Percentiles rank a stretch among this genome's conserved stretches.
These are phyloP conservation scores for Paraconiothyrium sp. DNA, from an alignment of 2,329 filamentous ascomycete genomes.

Conservation along the genomic window DNA sequence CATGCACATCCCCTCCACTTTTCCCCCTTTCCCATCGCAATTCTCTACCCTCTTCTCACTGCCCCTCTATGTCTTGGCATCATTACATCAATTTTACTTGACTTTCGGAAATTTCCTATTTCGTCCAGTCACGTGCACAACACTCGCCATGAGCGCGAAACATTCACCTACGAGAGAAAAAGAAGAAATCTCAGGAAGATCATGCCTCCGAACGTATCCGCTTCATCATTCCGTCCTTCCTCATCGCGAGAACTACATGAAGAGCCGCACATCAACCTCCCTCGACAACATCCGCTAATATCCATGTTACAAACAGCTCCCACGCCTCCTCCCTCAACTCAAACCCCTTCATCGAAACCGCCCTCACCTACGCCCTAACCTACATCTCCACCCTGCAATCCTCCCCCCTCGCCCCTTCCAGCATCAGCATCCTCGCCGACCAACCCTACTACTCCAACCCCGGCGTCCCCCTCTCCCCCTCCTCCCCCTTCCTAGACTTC, in stretches of 20 bases:
- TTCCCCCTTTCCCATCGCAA: not conserved
- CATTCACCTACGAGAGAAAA: too few relatives aligned
- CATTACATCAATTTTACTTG: constrained; percentile 14
- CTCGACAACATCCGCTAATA: not conserved
- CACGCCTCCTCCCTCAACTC: constrained; percentile 57
- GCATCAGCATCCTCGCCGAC: constrained; percentile 89
- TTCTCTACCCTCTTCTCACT: not conserved
- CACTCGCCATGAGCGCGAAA: too few relatives aligned
- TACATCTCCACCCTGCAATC: constrained; percentile 70
- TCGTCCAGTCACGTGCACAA: constrained; percentile 4
- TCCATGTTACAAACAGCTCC: constrained; percentile 29
- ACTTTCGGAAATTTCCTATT: constrained; percentile 2
- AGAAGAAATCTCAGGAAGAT: too few relatives aligned
- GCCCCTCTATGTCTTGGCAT: constrained; percentile 14
- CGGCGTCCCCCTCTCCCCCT: constrained; percentile 30
- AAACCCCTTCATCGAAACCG: constrained; percentile 93
- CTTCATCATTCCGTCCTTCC: too few relatives aligned
- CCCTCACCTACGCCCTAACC: constrained; percentile 85
- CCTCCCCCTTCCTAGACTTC: constrained; percentile 77
- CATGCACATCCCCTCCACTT: not conserved
- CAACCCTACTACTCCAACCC: constrained; percentile 89
- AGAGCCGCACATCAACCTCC: too few relatives aligned
- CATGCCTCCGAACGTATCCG: too few relatives aligned
- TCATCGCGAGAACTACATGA: too few relatives aligned
- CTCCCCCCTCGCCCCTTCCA: constrained; percentile 70